Evolutionary conservation across 1,139 yeast genomes (phyloP).

Genomic region (Pichia sp.): DNA sequence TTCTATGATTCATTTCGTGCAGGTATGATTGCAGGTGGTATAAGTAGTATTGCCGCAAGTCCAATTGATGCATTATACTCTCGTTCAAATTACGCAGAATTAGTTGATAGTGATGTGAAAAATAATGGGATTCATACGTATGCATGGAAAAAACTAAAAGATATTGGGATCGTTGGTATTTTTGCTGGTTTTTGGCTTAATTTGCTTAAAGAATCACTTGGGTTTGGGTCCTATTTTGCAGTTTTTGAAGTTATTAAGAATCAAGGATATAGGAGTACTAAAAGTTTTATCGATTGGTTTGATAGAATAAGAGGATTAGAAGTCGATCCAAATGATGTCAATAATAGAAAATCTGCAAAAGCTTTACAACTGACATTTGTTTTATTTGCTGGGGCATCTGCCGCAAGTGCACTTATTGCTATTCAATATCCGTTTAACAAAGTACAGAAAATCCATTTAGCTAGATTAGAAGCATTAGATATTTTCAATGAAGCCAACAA

Average conservation of each 20-base stretch:
- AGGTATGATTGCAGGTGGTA: constrained; percentile 80
- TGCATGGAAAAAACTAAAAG: constrained; percentile 59
- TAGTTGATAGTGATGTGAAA: constrained; percentile 56
- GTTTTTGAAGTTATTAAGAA: constrained; percentile 81
- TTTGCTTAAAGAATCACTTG: constrained; percentile 70
- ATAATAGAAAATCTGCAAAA: constrained; percentile 36
- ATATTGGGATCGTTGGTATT: constrained; percentile 77
- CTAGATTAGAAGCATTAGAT: constrained; percentile 76
- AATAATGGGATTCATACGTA: constrained; percentile 61
- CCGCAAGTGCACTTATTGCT: constrained; percentile 69
- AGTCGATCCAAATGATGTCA: constrained; percentile 31
- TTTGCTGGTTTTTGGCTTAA: constrained; percentile 85
- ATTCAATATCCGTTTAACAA: constrained; percentile 81
- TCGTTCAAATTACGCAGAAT: constrained; percentile 69
- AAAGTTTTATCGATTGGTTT: constrained; percentile 27
- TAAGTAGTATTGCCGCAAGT: constrained; percentile 88
- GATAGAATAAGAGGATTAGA: constrained; percentile 14
- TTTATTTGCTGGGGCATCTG: constrained; percentile 82
- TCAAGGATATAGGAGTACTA: constrained; percentile 49
- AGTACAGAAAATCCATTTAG: constrained; percentile 71
- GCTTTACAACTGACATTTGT: constrained; percentile 65
- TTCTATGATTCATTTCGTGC: constrained; percentile 53
- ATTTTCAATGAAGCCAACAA: constrained; percentile 45
- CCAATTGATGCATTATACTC: constrained; percentile 90
- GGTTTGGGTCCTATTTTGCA: constrained; percentile 82